Base-by-base conservation (phyloP, 2,329 filamentous ascomycete genomes). In the Cadophora sp. region DNA sequence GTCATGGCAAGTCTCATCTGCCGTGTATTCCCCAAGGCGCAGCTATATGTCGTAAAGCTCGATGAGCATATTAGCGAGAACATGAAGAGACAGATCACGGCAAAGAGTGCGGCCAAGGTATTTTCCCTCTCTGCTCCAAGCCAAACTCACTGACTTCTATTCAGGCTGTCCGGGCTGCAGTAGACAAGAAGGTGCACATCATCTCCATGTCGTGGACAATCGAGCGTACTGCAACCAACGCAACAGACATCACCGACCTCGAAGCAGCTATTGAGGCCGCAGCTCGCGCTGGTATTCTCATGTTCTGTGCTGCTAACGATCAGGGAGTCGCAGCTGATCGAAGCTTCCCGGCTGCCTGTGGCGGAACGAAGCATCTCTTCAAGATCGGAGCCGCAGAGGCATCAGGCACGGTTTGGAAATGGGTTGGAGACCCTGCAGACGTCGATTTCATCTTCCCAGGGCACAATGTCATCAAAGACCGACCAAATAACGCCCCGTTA, bases 121-220 rank as follows among this genome's bases (percentile, higher is more conserved):
- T 55, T 29, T 3, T 40, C 3, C 14, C 37, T 37, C 43, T 48
- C 9, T 34, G 24, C 31, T 50, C 24, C 43, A 19, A 59, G 22
- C 26, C 14, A 31, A 4, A 1, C 1, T 55, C 26, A 50, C 55
- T 66, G 48, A 67, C 60, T 12, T 26, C 43, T 16, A 22, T 16
- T 48, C 6, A 79, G 75, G 79, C 79, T 4, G 75, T 80, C 8
- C 63, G 65, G 24, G 77, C 72, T 27, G 79, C 79, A 0, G 69
- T 78, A 1, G 62, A 69, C 19, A 73, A 75, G 29, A 68, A 73
- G 3, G 79, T 80, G 0, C 71, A 79, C 48, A 77, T 80, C 46
- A 80, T 81, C 56, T 80, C 77, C 58, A 80, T 81, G 76, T 79
- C 76, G 1, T 81, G 79, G 79, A 79, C 77, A 1, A 77, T 81